phyloP scores from a whole-genome alignment of 805 yeast genomes.

The Candida germanica region DNA sequence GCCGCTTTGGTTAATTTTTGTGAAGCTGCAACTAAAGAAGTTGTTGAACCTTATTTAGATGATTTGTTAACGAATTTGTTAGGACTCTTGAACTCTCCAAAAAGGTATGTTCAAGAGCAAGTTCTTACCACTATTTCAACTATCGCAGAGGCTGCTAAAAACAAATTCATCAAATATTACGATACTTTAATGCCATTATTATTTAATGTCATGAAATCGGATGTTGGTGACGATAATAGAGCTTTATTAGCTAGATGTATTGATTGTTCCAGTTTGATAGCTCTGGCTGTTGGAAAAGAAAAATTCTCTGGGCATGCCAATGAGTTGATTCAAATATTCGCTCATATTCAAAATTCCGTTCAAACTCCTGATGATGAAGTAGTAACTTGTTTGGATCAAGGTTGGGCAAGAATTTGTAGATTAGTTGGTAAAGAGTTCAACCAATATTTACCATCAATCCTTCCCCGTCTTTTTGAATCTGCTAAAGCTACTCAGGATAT shows the following conservation, averaged over 20 bases:
- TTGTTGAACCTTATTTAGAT: conserved; percentile 90
- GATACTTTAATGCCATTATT: conserved; percentile 91
- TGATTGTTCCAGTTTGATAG: conserved; percentile 93
- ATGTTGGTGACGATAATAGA: conserved; percentile 74
- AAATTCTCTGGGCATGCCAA: conserved; percentile 74
- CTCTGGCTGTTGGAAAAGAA: conserved; percentile 91
- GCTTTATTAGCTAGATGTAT: conserved; percentile 87
- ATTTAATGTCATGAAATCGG: conserved; percentile 72
- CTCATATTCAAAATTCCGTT: conserved; percentile 60
- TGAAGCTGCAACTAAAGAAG: conserved; percentile 85
- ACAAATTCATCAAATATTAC: conserved; percentile 83
- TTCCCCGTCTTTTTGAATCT: conserved; percentile 82
- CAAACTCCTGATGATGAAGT: conserved; percentile 82
- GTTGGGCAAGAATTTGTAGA: conserved; percentile 93
- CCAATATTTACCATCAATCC: conserved; percentile 77
- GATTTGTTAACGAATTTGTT: conserved; percentile 70
- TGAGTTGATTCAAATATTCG: conserved; percentile 70
- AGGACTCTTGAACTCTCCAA: conserved; percentile 75
- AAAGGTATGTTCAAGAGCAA: conserved; percentile 94
- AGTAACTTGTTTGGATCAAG: conserved; percentile 81
- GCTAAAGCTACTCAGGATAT: conserved; percentile 91
- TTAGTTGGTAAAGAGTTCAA: conserved; percentile 81
- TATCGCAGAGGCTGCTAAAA: conserved; percentile 94
- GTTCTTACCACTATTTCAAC: conserved; percentile 94
- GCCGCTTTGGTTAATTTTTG: conserved; percentile 96